phyloP scores from a whole-genome alignment of 78 protist genomes.

The Chrysochromulina tobinii region DNA sequence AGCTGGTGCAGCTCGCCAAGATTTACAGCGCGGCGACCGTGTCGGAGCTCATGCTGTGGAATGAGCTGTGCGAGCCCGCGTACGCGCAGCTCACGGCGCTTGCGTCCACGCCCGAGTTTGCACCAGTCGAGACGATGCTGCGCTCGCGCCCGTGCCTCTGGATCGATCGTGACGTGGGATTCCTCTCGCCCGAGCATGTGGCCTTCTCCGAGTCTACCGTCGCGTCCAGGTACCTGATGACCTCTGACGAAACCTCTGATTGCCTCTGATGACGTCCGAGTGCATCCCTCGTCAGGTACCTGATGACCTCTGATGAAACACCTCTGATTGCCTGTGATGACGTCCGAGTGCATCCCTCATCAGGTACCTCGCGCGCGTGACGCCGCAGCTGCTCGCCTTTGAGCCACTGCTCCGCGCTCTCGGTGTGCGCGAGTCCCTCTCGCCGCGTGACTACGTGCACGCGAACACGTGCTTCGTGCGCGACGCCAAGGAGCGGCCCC shows the following conservation, averaged over 20 bases:
- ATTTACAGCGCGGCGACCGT: neutral
- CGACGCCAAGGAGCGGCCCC: too few species aligned
- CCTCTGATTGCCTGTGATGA: too few species aligned
- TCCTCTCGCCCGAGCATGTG: neutral
- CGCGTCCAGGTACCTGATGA: neutral
- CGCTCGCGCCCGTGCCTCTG: neutral
- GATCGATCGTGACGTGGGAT: neutral
- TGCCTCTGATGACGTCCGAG: too few species aligned
- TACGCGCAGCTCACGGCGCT: neutral
- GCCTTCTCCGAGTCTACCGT: neutral
- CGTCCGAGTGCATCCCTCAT: too few species aligned
- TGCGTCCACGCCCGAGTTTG: neutral
- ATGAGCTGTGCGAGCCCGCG: neutral
- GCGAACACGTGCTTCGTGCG: neutral
- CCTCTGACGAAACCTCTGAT: too few species aligned
- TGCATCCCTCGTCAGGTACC: neutral
- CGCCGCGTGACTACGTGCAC: neutral
- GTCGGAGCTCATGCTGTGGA: too few species aligned
- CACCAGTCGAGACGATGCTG: neutral
- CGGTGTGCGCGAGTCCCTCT: conserved; percentile 16
- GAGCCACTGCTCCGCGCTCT: neutral
- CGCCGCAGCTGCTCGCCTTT: neutral
- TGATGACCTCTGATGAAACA: neutral
- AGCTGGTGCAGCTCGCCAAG: neutral
- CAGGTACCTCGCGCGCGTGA: neutral